Evolutionary conservation across 306 rosid genomes (phyloP), one percentile per base, ranked within the genome.

Genomic region (Citrullus colocynthis): DNA sequence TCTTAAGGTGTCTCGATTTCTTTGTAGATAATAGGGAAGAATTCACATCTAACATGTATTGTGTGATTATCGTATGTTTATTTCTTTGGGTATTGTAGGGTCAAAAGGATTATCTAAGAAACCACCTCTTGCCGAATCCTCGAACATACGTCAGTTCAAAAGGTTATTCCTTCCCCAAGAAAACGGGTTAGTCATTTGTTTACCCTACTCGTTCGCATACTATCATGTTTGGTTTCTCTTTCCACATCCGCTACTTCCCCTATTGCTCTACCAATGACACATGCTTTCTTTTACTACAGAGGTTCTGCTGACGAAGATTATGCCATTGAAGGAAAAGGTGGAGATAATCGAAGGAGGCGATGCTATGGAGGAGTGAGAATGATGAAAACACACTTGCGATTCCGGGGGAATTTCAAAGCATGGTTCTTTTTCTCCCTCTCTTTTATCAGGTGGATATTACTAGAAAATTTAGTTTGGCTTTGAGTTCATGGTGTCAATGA

Each of bases 311-410:
- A 94, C 98, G 9, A 94, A 88, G 90, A 88, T 94, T 13, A 90
- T 86, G n/a, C 93, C 97, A 0, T 80, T 90, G 84, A 87, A 70
- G 83, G 91, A 90, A 79, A 87, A 79, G 82, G 93, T 87, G 4
- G 89, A 88, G 78, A 85, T 91, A 62, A 77, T 85, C 41, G 93
- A 90, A 82, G 90, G 82, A 30, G 93, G 93, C 57, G 97, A 92
- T 37, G 96, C 91, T 15, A 94, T 94, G 98, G 98, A 94, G 81
- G 97, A 94, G 85, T 91, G 86, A 85, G 57, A 30, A 34, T n/a
- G 8, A 76, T 3, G n/a, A 49, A 14, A 72, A 51, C 15, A 1
- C 4, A 14, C 21, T 74, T 57, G 34, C 56, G 3, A 51, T 39
- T 13, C 57, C 44, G 1, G 37, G 64, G 79, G 20, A 21, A 58